Base-by-base conservation (phyloP, 495 filamentous ascomycete species). In the Neurospora sp. region DNA sequence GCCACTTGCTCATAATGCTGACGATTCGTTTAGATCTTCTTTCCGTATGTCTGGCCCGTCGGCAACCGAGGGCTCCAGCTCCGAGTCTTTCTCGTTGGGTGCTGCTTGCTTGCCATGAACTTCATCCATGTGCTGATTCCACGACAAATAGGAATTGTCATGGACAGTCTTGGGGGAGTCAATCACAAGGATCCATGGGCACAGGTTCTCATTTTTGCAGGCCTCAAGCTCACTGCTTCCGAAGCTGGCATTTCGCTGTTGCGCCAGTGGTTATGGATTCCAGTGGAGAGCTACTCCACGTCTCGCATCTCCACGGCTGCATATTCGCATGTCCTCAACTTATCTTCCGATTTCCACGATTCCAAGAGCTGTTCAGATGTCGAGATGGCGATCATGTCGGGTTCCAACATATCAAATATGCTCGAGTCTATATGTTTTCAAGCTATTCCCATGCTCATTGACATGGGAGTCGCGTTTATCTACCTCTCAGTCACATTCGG, bases 261-360 rank as follows among this genome's bases (percentile, higher is more conserved):
- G 40, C 84, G 85, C 70, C 81, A 85, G 73, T 88, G 86, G 81
- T 83, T 92, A 37, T 92, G 90, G 90, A 80, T 90, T 69, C 89
- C 90, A 3, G 81, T 94, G 38, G 86, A 92, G 76, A 88, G 89
- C 77, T 91, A 89, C 78, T 86, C 89, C 0, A 87, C 89, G 70
- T 85, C 86, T 70, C 83, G 84, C 38, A 83, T 93, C 37, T 89
- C 87, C 74, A 88, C 84, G 0, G 88, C 89, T 0, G 88, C 92
- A 5, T 94, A 92, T 78, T 87, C 89, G 59, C 92, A 94, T 74
- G 85, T 94, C 34, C 92, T 95, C 88, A 87, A 85, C 70, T 85
- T 96, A 34, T 93, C 91, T 0, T 90, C 90, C 73, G 92, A 95
- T 76, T 94, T 94, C 73, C 92, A 96, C 77, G 90, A 90, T 73